These are phyloP conservation scores for Nicotiana noctiflora DNA, from an alignment of 257 asterid genomes.

Conservation along the genomic window DNA sequence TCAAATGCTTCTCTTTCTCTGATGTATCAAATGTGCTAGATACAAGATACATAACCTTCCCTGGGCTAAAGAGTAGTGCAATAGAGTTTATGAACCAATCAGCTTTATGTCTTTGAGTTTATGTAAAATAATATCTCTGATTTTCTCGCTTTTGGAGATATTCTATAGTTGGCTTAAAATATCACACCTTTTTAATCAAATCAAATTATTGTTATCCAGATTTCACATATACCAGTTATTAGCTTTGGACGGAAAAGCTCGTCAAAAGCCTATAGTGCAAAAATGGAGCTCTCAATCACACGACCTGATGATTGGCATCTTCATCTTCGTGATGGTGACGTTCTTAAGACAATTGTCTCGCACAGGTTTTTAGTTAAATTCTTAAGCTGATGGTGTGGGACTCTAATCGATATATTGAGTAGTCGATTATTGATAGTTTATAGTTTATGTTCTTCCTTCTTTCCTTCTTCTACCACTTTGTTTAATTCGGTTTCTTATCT, in stretches of 20 bases:
- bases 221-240: constrained; percentile 15
- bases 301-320: constrained; percentile 99
- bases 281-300: constrained; percentile 70
- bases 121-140: background rate
- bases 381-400: background rate
- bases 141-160: background rate
- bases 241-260: constrained; percentile 26
- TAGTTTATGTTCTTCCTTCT: background rate
- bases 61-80: background rate
- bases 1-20: background rate
- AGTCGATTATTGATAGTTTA: background rate
- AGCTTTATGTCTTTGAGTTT: background rate
- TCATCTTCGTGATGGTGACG: constrained; percentile 95
- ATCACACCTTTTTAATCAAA: background rate
- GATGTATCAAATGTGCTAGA: background rate
- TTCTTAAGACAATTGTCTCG: constrained; percentile 65
- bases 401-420: background rate
- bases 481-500: background rate
- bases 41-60: background rate
- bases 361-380: constrained; percentile 51
- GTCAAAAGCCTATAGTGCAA: constrained; percentile 24
- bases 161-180: background rate
- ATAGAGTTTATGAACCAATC: background rate
- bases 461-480: background rate
- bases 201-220: constrained; percentile 26